Conservation (phyloP, 768 basidiomycete genomes). For the Trametes coccinea region DNA sequence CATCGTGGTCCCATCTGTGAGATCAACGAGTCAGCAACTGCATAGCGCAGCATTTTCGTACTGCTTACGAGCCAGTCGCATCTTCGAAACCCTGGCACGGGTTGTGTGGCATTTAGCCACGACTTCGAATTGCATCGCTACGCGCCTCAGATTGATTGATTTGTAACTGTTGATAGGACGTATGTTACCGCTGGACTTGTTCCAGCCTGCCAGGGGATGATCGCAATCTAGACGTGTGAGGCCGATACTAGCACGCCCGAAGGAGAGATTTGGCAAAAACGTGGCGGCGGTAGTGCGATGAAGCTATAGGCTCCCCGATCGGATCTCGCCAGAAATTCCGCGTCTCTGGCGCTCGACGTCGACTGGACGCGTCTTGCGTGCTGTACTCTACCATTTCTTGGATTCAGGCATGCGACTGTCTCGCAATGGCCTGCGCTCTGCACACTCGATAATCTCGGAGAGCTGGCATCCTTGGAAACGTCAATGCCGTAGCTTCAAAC, state of each 20-base stretch:
- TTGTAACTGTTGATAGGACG: not conserved
- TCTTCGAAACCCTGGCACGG: conserved; percentile 78
- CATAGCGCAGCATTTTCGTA: conserved; percentile 7
- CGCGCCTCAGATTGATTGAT: conserved; percentile 3
- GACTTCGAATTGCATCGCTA: conserved; percentile 78
- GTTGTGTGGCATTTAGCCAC: conserved; percentile 82
- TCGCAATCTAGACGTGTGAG: too few relatives aligned
- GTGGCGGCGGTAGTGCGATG: conserved; percentile 18
- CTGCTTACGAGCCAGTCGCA: conserved; percentile 74
- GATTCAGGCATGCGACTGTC: conserved; percentile 14
- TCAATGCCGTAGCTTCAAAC: conserved; percentile 19
- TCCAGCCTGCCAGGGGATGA: too few relatives aligned
- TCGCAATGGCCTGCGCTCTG: conserved; percentile 9
- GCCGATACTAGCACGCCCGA: not conserved
- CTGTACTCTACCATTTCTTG: not conserved
- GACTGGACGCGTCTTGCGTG: not conserved
- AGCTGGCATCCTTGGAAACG: not conserved
- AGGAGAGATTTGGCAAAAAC: not conserved
- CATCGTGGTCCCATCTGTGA: conserved; percentile 74
- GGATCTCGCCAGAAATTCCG: conserved; percentile 9
- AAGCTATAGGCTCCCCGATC: conserved; percentile 27
- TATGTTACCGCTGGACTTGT: not conserved
- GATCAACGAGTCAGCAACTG: conserved; percentile 2
- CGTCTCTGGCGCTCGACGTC: conserved; percentile 1
- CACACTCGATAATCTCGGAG: not conserved